These are phyloP conservation scores for Chenopodium formosanum DNA, from an alignment of 148 eudicot species.

Conservation along the genomic window DNA sequence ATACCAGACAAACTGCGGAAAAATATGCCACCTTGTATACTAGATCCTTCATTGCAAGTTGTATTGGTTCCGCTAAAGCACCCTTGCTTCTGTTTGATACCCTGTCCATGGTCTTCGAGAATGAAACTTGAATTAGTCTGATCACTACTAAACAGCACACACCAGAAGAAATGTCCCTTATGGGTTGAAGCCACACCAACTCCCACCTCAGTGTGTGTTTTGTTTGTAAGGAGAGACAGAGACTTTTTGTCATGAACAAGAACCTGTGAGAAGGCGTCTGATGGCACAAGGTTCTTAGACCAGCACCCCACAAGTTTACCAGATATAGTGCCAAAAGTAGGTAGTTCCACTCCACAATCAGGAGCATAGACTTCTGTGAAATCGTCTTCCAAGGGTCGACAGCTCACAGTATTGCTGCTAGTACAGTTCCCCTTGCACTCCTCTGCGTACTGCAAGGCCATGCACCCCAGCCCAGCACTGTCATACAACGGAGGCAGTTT, in stretches of 20 bases:
- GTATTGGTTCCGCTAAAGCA: slow-evolving; percentile 64
- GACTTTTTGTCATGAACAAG: slow-evolving; percentile 40
- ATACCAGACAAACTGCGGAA: neutral
- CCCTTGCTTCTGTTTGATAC: slow-evolving; percentile 69
- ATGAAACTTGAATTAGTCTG: slow-evolving; percentile 49
- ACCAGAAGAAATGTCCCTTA: slow-evolving; percentile 62
- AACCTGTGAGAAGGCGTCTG: slow-evolving; percentile 53
- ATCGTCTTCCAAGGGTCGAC: slow-evolving; percentile 54
- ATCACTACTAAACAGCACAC: slow-evolving; percentile 57
- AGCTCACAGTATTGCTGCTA: slow-evolving; percentile 46
- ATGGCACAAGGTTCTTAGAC: slow-evolving; percentile 48
- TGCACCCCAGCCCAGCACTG: slow-evolving; percentile 81
- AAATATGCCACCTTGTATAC: neutral
- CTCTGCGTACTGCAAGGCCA: slow-evolving; percentile 65
- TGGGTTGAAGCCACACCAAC: slow-evolving; percentile 48
- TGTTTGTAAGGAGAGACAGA: slow-evolving; percentile 43
- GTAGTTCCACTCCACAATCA: slow-evolving; percentile 74
- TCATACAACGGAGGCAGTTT: slow-evolving; percentile 46
- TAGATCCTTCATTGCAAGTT: slow-evolving; percentile 43
- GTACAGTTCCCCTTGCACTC: slow-evolving; percentile 64
- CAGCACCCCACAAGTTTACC: slow-evolving; percentile 59
- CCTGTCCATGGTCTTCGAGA: slow-evolving; percentile 67
- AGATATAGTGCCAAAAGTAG: slow-evolving; percentile 58
- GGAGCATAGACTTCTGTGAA: slow-evolving; percentile 75
- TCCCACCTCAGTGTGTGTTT: slow-evolving; percentile 69